phyloP scores from a whole-genome alignment of 805 yeast species.

The Suhomyces emberorum region DNA sequence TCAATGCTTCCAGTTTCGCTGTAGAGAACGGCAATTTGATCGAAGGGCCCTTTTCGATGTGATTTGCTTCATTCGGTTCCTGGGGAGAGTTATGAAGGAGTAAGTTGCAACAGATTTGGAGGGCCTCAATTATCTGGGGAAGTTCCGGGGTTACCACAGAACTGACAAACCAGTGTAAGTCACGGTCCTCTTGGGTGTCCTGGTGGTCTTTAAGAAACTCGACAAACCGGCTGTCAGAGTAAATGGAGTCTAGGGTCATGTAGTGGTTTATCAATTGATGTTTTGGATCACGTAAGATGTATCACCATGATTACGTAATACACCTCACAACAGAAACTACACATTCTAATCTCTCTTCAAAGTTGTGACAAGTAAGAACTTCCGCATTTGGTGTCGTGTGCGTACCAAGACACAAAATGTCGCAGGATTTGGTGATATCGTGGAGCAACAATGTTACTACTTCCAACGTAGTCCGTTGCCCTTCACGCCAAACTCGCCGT shows the following conservation, averaged over 20 bases:
- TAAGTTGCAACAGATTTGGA: slow-evolving; percentile 35
- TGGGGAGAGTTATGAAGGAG: slow-evolving; percentile 36
- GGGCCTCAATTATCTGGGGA: slow-evolving; percentile 35
- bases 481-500: too few species aligned
- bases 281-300: background rate
- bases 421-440: too few species aligned
- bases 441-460: too few species aligned
- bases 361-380: too few species aligned
- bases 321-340: too few species aligned
- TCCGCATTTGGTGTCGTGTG: too few species aligned
- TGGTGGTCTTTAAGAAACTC: background rate
- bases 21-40: slow-evolving; percentile 59
- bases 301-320: too few species aligned
- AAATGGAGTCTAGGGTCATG: background rate
- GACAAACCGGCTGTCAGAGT: background rate
- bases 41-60: slow-evolving; percentile 35
- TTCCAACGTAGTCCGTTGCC: too few species aligned
- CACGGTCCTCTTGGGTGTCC: slow-evolving; percentile 17
- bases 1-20: slow-evolving; percentile 51
- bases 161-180: slow-evolving; percentile 31
- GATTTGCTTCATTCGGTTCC: slow-evolving; percentile 24
- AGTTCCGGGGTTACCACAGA: slow-evolving; percentile 25
- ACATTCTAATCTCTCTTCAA: too few species aligned
- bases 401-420: too few species aligned
- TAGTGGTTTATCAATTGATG: background rate